Percentiles rank a stretch among this genome's conserved stretches.
Evolutionary conservation across 176 grass and related monocot species (phyloP).

Genomic region (Lolium multiflorum): DNA sequence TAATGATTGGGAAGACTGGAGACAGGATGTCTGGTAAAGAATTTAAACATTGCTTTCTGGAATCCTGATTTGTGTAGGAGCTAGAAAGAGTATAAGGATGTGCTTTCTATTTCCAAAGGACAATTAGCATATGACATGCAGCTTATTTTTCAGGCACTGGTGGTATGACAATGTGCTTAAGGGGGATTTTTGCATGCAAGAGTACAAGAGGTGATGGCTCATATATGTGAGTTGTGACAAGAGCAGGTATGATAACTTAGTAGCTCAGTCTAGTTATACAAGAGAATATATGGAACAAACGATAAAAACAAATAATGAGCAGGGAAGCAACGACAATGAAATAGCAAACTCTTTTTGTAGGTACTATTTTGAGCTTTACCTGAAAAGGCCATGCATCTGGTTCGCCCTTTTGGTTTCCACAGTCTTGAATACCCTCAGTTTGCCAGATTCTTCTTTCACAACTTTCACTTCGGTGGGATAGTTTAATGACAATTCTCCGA

Average conservation of each 20-base stretch:
- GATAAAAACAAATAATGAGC: background rate
- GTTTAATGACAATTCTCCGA: conserved; percentile 77
- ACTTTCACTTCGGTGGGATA: conserved; percentile 82
- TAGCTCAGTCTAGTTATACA: conserved; percentile 7
- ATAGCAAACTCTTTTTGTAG: background rate
- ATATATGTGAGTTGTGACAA: conserved; percentile 9
- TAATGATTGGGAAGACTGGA: background rate
- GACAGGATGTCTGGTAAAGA: background rate
- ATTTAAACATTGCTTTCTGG: conserved; percentile 5
- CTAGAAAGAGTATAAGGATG: conserved; percentile 4
- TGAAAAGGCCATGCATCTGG: conserved; percentile 99
- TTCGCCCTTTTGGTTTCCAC: conserved; percentile 82
- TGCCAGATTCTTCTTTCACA: conserved; percentile 76
- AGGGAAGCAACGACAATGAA: conserved; percentile 10
- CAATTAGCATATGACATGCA: background rate
- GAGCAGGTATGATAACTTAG: background rate
- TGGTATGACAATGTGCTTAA: conserved; percentile 16
- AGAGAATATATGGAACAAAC: conserved; percentile 3
- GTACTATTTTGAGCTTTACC: conserved; percentile 49
- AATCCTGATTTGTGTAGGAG: background rate
- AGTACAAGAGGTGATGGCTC: conserved; percentile 20
- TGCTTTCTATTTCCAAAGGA: background rate
- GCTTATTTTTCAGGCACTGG: conserved; percentile 24
- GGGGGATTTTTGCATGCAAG: background rate
- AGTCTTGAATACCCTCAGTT: conserved; percentile 70